These are phyloP conservation scores for Mollisia scopiformis DNA, from an alignment of 2,329 filamentous ascomycete genomes.

Conservation along the genomic window DNA sequence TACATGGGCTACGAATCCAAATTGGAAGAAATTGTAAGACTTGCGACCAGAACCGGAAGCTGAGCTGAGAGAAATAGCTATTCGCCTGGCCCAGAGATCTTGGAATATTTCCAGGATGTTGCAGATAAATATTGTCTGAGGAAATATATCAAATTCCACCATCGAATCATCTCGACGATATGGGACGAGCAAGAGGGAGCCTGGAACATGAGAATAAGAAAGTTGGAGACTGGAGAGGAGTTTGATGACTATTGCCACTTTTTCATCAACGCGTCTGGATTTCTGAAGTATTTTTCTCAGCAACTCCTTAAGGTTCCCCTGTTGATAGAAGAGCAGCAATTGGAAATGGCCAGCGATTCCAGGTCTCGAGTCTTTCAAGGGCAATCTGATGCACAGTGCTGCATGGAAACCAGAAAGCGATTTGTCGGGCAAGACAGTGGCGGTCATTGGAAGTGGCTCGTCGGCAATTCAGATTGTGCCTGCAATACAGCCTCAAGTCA, in stretches of 20 bases:
- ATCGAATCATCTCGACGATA: conserved; percentile 42
- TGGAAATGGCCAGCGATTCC: background rate
- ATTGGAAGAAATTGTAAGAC: background rate
- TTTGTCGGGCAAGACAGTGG: background rate
- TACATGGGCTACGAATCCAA: background rate
- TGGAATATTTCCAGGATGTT: background rate
- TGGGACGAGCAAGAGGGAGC: conserved; percentile 17
- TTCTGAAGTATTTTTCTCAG: too few species aligned
- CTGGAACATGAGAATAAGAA: conserved; percentile 17
- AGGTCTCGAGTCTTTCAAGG: background rate
- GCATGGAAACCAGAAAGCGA: background rate
- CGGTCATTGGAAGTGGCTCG: background rate
- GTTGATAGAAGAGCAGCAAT: too few species aligned
- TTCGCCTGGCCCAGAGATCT: background rate
- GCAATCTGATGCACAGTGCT: background rate
- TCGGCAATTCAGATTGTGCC: background rate
- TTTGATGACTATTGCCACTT: conserved; percentile 52
- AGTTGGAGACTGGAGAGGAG: conserved; percentile 37
- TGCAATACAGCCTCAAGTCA: background rate
- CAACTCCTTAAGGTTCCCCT: too few species aligned
- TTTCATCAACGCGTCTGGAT: conserved; percentile 51
- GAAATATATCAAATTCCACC: conserved; percentile 39
- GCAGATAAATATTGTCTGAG: background rate
- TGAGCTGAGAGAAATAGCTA: background rate
- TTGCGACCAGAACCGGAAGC: background rate